phyloP scores from a whole-genome alignment of 768 basidiomycete species.

The Rhodosporidiobolus odoratus region DNA sequence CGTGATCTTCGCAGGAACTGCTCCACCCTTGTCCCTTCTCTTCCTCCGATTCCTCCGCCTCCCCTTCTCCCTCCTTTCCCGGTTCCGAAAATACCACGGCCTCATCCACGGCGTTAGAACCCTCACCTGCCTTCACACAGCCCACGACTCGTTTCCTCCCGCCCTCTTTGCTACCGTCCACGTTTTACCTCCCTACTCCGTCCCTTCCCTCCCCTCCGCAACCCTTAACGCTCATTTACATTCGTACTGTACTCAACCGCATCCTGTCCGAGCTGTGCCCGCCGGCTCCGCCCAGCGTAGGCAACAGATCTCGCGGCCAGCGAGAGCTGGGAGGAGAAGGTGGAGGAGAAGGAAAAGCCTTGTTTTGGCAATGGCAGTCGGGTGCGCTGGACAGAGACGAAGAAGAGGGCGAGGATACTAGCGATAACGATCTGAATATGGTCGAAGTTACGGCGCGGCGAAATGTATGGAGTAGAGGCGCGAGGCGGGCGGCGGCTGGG shows the following conservation, averaged over 20 bases:
- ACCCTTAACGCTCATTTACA: not conserved
- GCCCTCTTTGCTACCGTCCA: not conserved
- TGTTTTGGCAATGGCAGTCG: not conserved
- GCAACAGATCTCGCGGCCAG: not conserved
- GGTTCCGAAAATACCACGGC: not conserved
- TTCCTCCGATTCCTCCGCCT: not conserved
- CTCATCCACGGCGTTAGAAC: slow-evolving; percentile 41
- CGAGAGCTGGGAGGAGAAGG: not conserved
- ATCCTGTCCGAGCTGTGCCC: not conserved
- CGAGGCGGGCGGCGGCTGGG: slow-evolving; percentile 46
- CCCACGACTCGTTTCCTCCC: slow-evolving; percentile 1
- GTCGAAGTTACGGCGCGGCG: slow-evolving; percentile 42
- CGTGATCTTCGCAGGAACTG: slow-evolving; percentile 59
- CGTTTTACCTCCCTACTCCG: slow-evolving; percentile 41
- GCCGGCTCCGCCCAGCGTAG: not conserved
- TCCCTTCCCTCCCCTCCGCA: not conserved
- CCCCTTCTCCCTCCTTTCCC: not conserved
- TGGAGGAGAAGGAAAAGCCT: not conserved
- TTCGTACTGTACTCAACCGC: not conserved
- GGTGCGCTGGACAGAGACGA: not conserved
- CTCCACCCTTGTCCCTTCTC: slow-evolving; percentile 45
- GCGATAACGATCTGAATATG: not conserved
- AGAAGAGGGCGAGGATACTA: not conserved
- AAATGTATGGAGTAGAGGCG: slow-evolving; percentile 68
- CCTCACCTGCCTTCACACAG: not conserved